Conservation (phyloP, 495 filamentous ascomycete species). For the Tuber melanosporum region DNA sequence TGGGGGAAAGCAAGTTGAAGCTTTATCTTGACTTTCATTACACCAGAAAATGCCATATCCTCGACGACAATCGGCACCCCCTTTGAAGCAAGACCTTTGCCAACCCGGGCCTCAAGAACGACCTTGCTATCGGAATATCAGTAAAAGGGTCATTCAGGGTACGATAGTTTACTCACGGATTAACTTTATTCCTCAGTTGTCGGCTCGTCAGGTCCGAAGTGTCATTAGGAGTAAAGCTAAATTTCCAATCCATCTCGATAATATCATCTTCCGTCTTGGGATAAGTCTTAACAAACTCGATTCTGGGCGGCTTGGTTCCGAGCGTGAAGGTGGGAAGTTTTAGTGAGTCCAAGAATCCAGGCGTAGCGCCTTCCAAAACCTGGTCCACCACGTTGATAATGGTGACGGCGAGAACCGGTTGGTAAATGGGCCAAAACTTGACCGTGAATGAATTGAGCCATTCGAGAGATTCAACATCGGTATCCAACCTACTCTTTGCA, state of each 20-base stretch:
- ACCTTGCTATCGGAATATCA: slow-evolving; percentile 54
- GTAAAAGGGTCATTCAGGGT: background rate
- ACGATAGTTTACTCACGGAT: slow-evolving; percentile 51
- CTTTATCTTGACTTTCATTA: slow-evolving; percentile 96
- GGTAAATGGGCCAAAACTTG: slow-evolving; percentile 99
- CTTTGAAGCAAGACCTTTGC: slow-evolving; percentile 91
- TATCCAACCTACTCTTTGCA: slow-evolving; percentile 80
- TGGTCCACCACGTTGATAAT: slow-evolving; percentile 92
- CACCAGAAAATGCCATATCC: slow-evolving; percentile 87
- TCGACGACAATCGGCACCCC: slow-evolving; percentile 96
- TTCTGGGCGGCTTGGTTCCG: slow-evolving; percentile 85
- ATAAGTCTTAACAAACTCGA: slow-evolving; percentile 98
- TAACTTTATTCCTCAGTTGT: slow-evolving; percentile 88
- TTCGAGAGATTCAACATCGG: slow-evolving; percentile 86
- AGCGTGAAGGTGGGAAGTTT: slow-evolving; percentile 85
- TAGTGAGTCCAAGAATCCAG: slow-evolving; percentile 86
- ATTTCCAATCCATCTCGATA: slow-evolving; percentile 99
- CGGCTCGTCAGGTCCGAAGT: slow-evolving; percentile 79
- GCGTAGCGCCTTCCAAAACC: slow-evolving; percentile 83
- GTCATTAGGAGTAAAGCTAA: slow-evolving; percentile 97
- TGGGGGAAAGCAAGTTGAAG: slow-evolving; percentile 94
- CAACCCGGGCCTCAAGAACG: slow-evolving; percentile 83
- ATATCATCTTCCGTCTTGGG: slow-evolving; percentile 91
- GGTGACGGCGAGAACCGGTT: slow-evolving; percentile 82
- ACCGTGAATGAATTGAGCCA: slow-evolving; percentile 99